Evolutionary conservation across 805 yeast genomes (phyloP), one percentile per base, ranked within the genome.

Genomic region (Candida ovalis): DNA sequence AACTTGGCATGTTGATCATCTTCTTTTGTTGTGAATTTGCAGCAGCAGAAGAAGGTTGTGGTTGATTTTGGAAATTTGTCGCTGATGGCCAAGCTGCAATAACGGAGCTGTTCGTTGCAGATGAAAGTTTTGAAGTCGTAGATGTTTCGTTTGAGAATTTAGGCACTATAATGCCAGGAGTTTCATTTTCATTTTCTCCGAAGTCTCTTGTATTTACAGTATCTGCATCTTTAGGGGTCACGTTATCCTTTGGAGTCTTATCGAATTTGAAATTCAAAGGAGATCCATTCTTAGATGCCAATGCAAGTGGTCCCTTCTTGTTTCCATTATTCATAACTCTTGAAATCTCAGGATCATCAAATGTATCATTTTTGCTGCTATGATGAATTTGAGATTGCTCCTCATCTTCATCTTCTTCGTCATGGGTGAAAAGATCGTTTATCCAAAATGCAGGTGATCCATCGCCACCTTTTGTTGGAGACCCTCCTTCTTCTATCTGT

Each of bases 1-100:
- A 66, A 42, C 68, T 63, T 24, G 70, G 70, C 65, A 66, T 61
- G 19, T 52, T 58, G 27, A 56, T 52, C 12, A 53, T 48, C 15
- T 52, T 52, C 35, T 54, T 39, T 25, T 40, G 53, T 28, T 41
- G 28, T 12, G 27, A 13, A 22, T 12, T n/a, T 9, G 40, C 7
- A 13, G 19, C 35, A 12, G 15, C 23, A 17, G 18, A 19, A 13
- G 28, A 39, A 10, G 40, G 23, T 24, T n/a, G 25, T 4, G 23
- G 17, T 13, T 23, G 40, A 12, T 17, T n/a, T 15, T 24, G 30
- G 13, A 19, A 23, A 8, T 23, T 23, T 12, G 18, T n/a, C 6
- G 13, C 17, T 13, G 19, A 22, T 23, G 41, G 30, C 41, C 22
- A 23, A 6, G 21, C 21, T 4, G 28, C n/a, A 3, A 24, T 39